Conservation (phyloP, 768 basidiomycete species). For the Leucocoprinus birnbaumii region DNA sequence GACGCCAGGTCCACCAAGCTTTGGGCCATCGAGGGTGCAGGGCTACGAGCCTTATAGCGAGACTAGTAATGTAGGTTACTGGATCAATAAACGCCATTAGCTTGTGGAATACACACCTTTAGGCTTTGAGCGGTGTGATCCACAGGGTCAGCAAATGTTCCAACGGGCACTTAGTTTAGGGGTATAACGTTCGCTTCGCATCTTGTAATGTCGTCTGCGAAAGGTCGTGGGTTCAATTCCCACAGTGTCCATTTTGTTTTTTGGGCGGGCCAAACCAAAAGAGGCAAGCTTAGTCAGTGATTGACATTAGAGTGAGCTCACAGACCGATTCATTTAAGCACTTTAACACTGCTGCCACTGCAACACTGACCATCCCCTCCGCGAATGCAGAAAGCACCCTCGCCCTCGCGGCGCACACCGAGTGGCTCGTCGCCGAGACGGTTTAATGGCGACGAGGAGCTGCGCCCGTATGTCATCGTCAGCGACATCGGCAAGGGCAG, state of each 20-base stretch:
- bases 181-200: constrained; percentile 64
- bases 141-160: too few relatives aligned
- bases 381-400: constrained; percentile 8
- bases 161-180: constrained; percentile 52
- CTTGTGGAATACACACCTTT: too few relatives aligned
- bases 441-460: constrained; percentile 1
- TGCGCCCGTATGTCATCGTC: constrained; percentile 68
- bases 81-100: too few relatives aligned
- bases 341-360: constrained; percentile 3
- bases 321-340: constrained; percentile 13
- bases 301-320: constrained; percentile 6
- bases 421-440: neutral
- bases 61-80: too few relatives aligned
- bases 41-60: neutral
- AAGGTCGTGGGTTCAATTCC: constrained; percentile 61
- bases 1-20: constrained; percentile 26
- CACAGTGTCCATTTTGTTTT: constrained; percentile 39
- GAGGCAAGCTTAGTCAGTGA: constrained; percentile 10
- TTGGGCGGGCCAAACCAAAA: neutral
- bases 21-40: constrained; percentile 5
- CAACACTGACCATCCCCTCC: neutral
- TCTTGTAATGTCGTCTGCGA: constrained; percentile 27
- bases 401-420: constrained; percentile 4
- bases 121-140: too few relatives aligned
- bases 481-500: constrained; percentile 84